Base-by-base conservation (phyloP, 2,329 filamentous ascomycete species). In the Pseudogymnoascus sp. region DNA sequence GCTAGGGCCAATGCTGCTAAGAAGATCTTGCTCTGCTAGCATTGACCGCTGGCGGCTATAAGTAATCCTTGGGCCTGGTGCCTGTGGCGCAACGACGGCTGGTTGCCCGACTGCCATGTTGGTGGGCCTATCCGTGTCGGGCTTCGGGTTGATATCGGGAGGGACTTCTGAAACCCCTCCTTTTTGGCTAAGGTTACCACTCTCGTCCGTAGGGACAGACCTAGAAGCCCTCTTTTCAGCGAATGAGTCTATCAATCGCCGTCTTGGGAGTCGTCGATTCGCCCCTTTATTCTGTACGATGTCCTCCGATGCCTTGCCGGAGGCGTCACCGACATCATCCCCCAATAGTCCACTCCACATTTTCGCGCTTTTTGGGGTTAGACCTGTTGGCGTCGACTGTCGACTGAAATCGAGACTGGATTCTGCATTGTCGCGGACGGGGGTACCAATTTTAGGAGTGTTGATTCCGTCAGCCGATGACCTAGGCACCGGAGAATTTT, bases 31-130 rank as follows among this genome's bases (percentile, higher is more conserved):
- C 35, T 73, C 71, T 11, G 66, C 68, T 15, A 72, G 64, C 70
- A 72, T 71, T 6, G 71, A 72, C 22, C 71, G 63, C 60, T 71
- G 69, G 36, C 67, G 63, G 59, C 69, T 69, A 60, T 73, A 73
- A 4, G 71, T 72, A 53, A 72, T 64, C 59, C 66, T 72, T 6
- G 68, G 68, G 4, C 70, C 71, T 6, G 30, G 20, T 35, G 28
- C 33, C n/a, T 15, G 38, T 22, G 59, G 41, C 25, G 37, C 37
- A 35, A 37, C 28, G 18, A 39, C 35, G 37, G 58, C 28, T 33
- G 22, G 8, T 18, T 59, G 37, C 25, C 58, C 58, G 47, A 47
- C 58, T 41, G 37, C 11, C 18, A 47, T 8, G 25, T 28, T 14
- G 6, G 47, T 2, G 18, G 47, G 47, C 11, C 33, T 53, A 33